Conservation (phyloP, 1,284 basidiomycete species). For the Tilletia horrida region DNA sequence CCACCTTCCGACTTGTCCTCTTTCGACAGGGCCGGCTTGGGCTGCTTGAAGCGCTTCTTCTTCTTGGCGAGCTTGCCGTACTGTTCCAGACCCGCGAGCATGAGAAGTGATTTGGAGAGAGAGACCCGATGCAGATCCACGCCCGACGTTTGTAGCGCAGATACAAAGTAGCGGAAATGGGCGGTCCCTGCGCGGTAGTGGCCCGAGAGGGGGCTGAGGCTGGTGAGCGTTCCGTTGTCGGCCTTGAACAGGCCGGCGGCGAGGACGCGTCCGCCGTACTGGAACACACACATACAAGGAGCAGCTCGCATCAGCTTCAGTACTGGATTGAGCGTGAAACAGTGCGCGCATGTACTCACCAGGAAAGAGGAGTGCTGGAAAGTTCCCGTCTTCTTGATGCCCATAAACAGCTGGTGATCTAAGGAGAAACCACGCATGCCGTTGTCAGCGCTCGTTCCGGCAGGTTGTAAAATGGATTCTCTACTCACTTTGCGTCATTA, state of each 20-base stretch:
- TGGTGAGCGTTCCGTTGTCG: constrained; percentile 36
- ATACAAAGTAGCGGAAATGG: constrained; percentile 45
- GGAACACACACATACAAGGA: not conserved
- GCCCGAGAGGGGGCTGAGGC: constrained; percentile 38
- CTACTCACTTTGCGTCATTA: constrained; percentile 31
- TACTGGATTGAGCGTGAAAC: too few relatives aligned
- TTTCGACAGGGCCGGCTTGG: constrained; percentile 4
- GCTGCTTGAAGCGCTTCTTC: constrained; percentile 26
- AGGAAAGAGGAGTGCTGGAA: constrained; percentile 48
- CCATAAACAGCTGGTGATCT: constrained; percentile 43
- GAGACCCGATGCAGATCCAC: constrained; percentile 41
- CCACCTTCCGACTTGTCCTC: too few relatives aligned
- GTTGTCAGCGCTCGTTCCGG: not conserved
- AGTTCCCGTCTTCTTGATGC: constrained; percentile 45
- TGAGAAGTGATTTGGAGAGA: constrained; percentile 35
- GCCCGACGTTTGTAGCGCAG: constrained; percentile 34
- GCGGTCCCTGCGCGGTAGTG: constrained; percentile 43
- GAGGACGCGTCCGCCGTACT: constrained; percentile 38
- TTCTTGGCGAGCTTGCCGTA: constrained; percentile 40
- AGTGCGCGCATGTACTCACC: too few relatives aligned
- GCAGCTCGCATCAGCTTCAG: too few relatives aligned
- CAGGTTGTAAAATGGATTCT: not conserved
- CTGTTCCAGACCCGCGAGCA: constrained; percentile 40
- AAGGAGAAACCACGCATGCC: not conserved
- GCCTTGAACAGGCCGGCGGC: constrained; percentile 41